Conservation (phyloP, 352 stramenopile species). For the Pythium sukuiense region DNA sequence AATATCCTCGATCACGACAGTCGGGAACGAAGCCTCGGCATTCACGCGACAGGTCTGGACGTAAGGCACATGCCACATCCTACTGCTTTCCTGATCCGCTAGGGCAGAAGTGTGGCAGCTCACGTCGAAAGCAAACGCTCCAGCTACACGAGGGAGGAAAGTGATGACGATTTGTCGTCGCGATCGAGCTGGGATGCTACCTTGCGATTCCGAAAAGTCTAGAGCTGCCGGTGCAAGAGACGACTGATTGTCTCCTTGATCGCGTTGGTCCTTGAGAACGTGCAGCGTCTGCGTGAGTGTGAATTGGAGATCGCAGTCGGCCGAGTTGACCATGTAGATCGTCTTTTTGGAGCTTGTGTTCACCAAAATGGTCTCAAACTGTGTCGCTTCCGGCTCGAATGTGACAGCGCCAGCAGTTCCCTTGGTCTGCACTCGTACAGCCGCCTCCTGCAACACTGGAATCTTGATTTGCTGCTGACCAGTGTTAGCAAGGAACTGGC, state of each 20-base stretch:
- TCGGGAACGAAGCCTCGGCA: conserved; percentile 85
- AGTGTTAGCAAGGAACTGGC: conserved; percentile 23
- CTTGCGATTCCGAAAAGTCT: conserved; percentile 58
- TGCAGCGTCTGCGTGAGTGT: conserved; percentile 43
- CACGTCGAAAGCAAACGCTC: conserved; percentile 74
- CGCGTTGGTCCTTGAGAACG: conserved; percentile 13
- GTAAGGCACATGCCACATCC: conserved; percentile 27
- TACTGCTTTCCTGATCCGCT: conserved; percentile 1
- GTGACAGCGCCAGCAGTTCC: conserved; percentile 71
- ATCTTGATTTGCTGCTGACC: conserved; percentile 21
- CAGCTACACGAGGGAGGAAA: conserved; percentile 64
- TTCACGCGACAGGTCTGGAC: conserved; percentile 49
- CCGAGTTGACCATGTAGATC: conserved; percentile 74
- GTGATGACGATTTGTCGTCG: conserved; percentile 78
- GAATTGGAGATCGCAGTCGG: conserved; percentile 76
- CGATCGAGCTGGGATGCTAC: conserved; percentile 71
- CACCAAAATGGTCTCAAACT: conserved; percentile 86
- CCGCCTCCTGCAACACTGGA: conserved; percentile 60
- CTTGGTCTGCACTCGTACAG: conserved; percentile 65
- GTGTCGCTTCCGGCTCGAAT: conserved; percentile 67
- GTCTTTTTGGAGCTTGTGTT: conserved; percentile 69
- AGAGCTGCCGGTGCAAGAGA: conserved; percentile 25
- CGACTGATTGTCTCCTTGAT: not conserved
- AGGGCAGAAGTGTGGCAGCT: conserved; percentile 43
- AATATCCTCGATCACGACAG: conserved; percentile 83